A percentile compares a stretch with the other conserved stretches of the same genome.
These are phyloP conservation scores for Phialophora verrucosa DNA, from an alignment of 2,329 filamentous ascomycete species.

Conservation along the genomic window DNA sequence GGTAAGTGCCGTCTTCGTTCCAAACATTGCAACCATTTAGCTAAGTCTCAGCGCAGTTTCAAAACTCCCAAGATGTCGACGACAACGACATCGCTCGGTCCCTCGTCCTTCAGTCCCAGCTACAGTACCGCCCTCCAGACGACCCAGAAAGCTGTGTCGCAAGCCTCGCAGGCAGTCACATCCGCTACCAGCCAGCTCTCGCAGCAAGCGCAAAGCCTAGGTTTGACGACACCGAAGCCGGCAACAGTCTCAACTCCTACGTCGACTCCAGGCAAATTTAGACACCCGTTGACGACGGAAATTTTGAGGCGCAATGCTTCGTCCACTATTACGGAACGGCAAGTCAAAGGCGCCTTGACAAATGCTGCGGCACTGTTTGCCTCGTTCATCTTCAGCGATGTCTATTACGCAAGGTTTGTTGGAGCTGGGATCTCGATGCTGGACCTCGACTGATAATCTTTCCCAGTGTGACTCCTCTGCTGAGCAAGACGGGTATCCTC, in stretches of 20 bases:
- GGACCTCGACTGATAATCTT: slow-evolving; percentile 8
- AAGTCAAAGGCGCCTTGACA: slow-evolving; percentile 71
- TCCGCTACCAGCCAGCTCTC: slow-evolving; percentile 11
- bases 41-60: slow-evolving; percentile 6
- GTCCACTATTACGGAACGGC: slow-evolving; percentile 77
- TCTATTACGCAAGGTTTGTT: slow-evolving; percentile 35
- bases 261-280: slow-evolving; percentile 74
- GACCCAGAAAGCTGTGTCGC: slow-evolving; percentile 16
- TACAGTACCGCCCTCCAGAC: slow-evolving; percentile 20
- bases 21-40: background rate
- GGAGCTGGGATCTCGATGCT: slow-evolving; percentile 26
- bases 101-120: slow-evolving; percentile 20
- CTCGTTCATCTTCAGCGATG: slow-evolving; percentile 51
- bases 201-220: slow-evolving; percentile 3
- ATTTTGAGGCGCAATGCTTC: slow-evolving; percentile 81
- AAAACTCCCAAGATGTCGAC: slow-evolving; percentile 27
- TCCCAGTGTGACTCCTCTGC: slow-evolving; percentile 44
- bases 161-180: slow-evolving; percentile 13
- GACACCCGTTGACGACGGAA: slow-evolving; percentile 85
- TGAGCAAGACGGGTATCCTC: slow-evolving; percentile 46
- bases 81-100: slow-evolving; percentile 28
- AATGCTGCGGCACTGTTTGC: slow-evolving; percentile 65
- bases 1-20: slow-evolving; percentile 5
- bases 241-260: slow-evolving; percentile 40
- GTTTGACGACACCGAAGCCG: slow-evolving; percentile 13